Evolutionary conservation across 805 yeast species (phyloP).

Genomic region (Jamesozyma lodderae): DNA sequence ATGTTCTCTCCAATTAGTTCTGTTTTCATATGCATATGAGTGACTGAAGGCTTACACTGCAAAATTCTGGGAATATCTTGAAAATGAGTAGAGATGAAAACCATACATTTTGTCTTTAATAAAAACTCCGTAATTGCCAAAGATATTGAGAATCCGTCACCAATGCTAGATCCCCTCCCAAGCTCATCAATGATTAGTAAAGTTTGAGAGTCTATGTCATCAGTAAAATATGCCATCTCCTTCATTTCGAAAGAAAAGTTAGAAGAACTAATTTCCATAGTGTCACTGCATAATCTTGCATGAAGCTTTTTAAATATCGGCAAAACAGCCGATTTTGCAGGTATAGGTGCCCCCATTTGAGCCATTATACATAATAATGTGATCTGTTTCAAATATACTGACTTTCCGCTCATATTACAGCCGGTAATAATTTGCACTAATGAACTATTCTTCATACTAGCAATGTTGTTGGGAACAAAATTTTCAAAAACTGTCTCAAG

Average conservation of each 20-base stretch:
- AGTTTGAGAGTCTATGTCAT: constrained; percentile 25
- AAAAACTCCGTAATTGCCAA: constrained; percentile 36
- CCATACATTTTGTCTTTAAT: constrained; percentile 21
- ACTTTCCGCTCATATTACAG: constrained; percentile 55
- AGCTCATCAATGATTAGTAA: constrained; percentile 46
- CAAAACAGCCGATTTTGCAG: constrained; percentile 36
- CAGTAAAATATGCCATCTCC: constrained; percentile 39
- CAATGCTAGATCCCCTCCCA: constrained; percentile 43
- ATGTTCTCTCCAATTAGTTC: constrained; percentile 10
- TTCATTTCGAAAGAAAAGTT: constrained; percentile 41
- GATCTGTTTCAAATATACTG: constrained; percentile 45
- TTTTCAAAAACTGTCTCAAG: constrained; percentile 25
- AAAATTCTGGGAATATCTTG: constrained; percentile 33
- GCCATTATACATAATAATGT: constrained; percentile 43
- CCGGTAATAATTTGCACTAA: constrained; percentile 46
- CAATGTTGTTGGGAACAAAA: constrained; percentile 35
- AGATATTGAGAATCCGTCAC: constrained; percentile 47
- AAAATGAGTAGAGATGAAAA: constrained; percentile 40
- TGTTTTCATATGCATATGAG: constrained; percentile 33
- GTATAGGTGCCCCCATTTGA: constrained; percentile 48
- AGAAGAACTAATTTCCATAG: constrained; percentile 31
- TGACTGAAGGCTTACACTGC: constrained; percentile 29
- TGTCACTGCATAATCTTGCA: constrained; percentile 34
- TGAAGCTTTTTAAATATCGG: constrained; percentile 34
- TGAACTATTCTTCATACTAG: constrained; percentile 30